phyloP scores from a whole-genome alignment of 2,329 filamentous ascomycete species.

The Byssochlamys sp. region DNA sequence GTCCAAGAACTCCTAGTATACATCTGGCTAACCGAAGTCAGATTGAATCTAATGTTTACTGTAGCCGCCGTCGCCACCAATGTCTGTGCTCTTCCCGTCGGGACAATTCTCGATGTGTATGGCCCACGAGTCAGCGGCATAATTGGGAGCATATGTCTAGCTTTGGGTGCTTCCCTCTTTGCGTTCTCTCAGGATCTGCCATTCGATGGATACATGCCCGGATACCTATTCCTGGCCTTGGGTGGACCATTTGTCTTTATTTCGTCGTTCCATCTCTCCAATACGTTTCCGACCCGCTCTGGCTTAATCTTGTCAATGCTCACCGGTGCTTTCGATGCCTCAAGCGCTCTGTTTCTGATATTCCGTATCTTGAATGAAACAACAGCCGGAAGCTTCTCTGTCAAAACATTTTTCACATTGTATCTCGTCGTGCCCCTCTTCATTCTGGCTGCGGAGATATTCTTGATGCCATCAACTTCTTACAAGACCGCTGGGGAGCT shows the following conservation, averaged over 20 bases:
- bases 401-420: constrained; percentile 58
- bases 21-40: constrained; percentile 13
- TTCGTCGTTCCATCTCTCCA: constrained; percentile 73
- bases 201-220: constrained; percentile 65
- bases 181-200: constrained; percentile 55
- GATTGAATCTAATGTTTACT: constrained; percentile 85
- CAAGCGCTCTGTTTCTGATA: constrained; percentile 65
- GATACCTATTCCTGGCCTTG: constrained; percentile 66
- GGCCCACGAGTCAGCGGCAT: constrained; percentile 69
- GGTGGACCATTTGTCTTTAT: constrained; percentile 77
- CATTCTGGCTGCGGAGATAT: constrained; percentile 58
- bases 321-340: constrained; percentile 75
- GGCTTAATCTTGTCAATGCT: constrained; percentile 71
- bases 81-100: constrained; percentile 73
- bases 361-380: constrained; percentile 63
- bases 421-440: constrained; percentile 63
- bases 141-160: constrained; percentile 59
- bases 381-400: constrained; percentile 48
- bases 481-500: constrained; percentile 83
- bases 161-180: constrained; percentile 62
- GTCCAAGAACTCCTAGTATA: constrained; percentile 1
- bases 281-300: constrained; percentile 67
- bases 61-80: constrained; percentile 81
- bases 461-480: constrained; percentile 62
- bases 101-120: constrained; percentile 71